These are phyloP conservation scores for Camellia lanceoleosa DNA, from an alignment of 148 eudicot genomes.

Conservation along the genomic window DNA sequence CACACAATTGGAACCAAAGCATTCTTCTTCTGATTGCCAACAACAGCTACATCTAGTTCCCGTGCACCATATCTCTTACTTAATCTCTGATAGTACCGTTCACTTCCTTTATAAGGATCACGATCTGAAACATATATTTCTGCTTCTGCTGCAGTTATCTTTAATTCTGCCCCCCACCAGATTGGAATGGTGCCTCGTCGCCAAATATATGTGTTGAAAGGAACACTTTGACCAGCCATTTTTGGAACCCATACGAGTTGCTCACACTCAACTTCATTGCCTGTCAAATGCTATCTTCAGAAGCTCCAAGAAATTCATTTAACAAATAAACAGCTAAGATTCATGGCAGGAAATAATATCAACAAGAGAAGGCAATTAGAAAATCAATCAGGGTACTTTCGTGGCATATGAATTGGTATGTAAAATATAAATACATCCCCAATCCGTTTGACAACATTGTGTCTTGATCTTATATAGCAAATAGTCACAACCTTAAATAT, in stretches of 20 bases:
- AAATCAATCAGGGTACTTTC: neutral
- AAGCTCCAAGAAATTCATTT: constrained; percentile 9
- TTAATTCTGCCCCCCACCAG: constrained; percentile 99
- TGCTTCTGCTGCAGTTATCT: constrained; percentile 92
- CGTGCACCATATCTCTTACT: constrained; percentile 79
- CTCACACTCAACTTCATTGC: constrained; percentile 99
- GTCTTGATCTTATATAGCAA: neutral
- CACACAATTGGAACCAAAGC: constrained; percentile 81
- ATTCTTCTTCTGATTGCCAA: constrained; percentile 62
- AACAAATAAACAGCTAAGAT: constrained; percentile 14
- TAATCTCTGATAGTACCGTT: constrained; percentile 82
- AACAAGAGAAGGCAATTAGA: constrained; percentile 2
- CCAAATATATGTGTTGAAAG: constrained; percentile 93
- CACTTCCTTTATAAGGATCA: constrained; percentile 93
- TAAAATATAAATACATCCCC: neutral
- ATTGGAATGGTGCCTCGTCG: constrained; percentile 95
- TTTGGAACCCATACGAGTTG: constrained; percentile 96
- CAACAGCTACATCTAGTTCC: constrained; percentile 45
- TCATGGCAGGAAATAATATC: neutral
- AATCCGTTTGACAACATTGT: neutral
- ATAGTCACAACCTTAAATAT: neutral
- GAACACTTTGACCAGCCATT: constrained; percentile 71
- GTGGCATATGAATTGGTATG: neutral
- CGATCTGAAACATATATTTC: constrained; percentile 90
- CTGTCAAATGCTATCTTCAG: constrained; percentile 35